Evolutionary conservation across 2,329 filamentous ascomycete genomes (phyloP), one percentile per base, ranked within the genome.

Genomic region (Proliferodiscus dingleyae): DNA sequence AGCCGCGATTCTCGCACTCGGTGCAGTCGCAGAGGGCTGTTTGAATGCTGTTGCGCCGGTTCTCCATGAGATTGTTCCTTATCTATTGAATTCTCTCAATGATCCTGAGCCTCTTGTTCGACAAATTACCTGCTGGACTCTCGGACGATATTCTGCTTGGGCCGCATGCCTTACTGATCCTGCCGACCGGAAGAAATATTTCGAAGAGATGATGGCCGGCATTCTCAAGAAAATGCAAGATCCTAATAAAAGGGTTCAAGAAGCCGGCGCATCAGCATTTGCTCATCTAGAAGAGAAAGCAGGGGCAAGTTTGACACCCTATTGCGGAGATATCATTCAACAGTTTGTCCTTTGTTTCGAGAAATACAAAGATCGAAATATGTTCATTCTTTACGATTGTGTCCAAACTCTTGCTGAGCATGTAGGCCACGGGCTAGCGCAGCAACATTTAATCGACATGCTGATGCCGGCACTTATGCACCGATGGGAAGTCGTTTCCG

Each of bases 371-470:
- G 91, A 97, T 67, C 85, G 89, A 61, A 98, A 98, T 71, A 96
- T 97, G 81, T 96, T 94, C 71, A 94, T 97, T 44, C 79, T 98
- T 26, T 98, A 98, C 70, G 93, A 98, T 69, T 97, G 93, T 66
- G 88, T 98, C 26, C 93, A 98, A 70, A 98, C 93, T 0, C 73
- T 98, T 46, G 93, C 93, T 3, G 93, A 98, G 66, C 85, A 89
- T 61, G 85, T 97, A 44, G 89, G 89, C 9, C 81, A 84, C 5
- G 81, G 85, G 26, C 74, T 98, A 54, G 85, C 89, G n/a, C 76
- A 81, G 50, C 85, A 85, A 5, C 80, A 90, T 42, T 78, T 95
- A n/a, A 82, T 90, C 32, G 78, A 85, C 52, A 77, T 89, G 56
- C 75, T 98, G 48, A 97, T 98, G 91, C 90, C 93, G 19, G 88